Base-by-base conservation (phyloP, 1,139 yeast species). In the Candida anutae region DNA sequence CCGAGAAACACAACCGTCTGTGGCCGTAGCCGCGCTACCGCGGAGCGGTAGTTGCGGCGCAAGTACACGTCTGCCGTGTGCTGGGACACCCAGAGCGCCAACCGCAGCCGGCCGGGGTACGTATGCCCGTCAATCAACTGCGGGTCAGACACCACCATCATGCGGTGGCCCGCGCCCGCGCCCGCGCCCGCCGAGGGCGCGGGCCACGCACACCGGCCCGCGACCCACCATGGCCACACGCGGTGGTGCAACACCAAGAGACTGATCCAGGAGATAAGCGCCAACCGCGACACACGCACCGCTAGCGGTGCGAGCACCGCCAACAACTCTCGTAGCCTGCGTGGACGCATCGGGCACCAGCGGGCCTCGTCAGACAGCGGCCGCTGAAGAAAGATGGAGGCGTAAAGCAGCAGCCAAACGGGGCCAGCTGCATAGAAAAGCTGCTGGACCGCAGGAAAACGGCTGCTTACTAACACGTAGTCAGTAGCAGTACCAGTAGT, bases 91-190 rank as follows among this genome's bases (percentile, higher is more conserved):
- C 54, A 56, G 38, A 74, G 66, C 13, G 74, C 36, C 1, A 63
- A 22, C 6, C 48, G 39, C 0, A 77, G 74, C 41, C 78, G 58
- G 2, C 62, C 68, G 4, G 82, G 81, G 44, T 80, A 80, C 0
- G 90, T 75, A 47, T 78, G 71, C 27, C 65, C 77, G 46, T 90
- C 97, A 39, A 88, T 81, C 23, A 90, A 64, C 50, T 90, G 97
- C 0, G 97, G 97, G 48, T 90, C 98, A 0, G 96, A 96, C 25
- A 84, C 63, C 12, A 90, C 50, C 0, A 82, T 80, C 2, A 88
- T 62, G 28, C 78, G 68, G 40, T 78, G 77, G 9, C 10, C 9
- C 10, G 10, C 8, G 8, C 19, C 19, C 8, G 19, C 19, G 10
- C 10, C 19, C 9, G 19, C 10, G 10, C 10, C 19, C 19, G 12